Base-by-base conservation (phyloP, 2,329 filamentous ascomycete genomes). In the Ophioceras dolichostomum region DNA sequence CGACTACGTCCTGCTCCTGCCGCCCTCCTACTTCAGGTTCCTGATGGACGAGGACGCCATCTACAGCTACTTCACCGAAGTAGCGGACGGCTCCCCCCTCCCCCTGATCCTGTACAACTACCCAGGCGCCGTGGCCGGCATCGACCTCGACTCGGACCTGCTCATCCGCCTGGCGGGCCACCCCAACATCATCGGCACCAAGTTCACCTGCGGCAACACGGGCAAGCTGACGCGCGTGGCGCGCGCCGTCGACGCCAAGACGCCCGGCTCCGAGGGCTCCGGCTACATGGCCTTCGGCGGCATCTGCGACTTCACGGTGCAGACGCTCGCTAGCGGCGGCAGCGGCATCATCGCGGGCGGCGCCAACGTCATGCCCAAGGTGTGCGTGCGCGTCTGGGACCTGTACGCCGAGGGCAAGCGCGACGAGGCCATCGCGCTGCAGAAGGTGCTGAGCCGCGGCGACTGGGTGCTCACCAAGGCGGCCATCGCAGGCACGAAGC, bases 81-180 rank as follows among this genome's bases (percentile, higher is more conserved):
- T 94, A 5, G 86, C 86, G 34, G 81, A 89, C 56, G 68, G 58
- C 28, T 83, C 78, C 36, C 79, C 83, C 5, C 62, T 91, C 8
- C 83, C 84, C n/a, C 57, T 94, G 38, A 73, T 93, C 45, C 65
- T 94, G 34, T 94, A 94, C 73, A 94, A 93, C 67, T 94, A 91
- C 64, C 86, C 86, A 1, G 85, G 84, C 36, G 86, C 84, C 35
- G 86, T 91, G 5, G 73, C 83, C 5, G 86, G 86, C 36, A 82
- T 93, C 52, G 86, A 94, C 58, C 81, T 94, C 74, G 84, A 91
- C 67, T 88, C 82, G 41, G 86, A 94, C 55, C 70, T 89, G 41
- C 73, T 94, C 50, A 85, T 91, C 62, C 73, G 71, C 54, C 73
- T 94, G 27, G 82, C 80, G 32, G 63, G 77, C 54, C 85, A 93